phyloP scores from a whole-genome alignment of 2,329 filamentous ascomycete genomes.

The Gnomoniopsis sp. region DNA sequence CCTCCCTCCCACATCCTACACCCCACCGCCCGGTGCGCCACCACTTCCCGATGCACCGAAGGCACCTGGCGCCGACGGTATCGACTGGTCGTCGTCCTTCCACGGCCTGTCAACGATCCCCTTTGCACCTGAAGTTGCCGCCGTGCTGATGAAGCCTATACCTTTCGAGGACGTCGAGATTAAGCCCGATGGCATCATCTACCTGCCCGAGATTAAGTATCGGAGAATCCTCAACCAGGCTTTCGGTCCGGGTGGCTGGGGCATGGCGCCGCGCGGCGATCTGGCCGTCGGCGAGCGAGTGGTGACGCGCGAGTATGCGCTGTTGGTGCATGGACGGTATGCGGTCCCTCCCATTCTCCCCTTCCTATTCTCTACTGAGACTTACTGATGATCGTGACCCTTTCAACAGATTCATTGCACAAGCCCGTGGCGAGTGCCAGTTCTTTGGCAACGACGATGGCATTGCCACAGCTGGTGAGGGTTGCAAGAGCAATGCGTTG shows the following conservation, averaged over 20 bases:
- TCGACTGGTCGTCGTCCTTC: slow-evolving; percentile 82
- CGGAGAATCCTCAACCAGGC: slow-evolving; percentile 82
- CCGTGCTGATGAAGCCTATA: slow-evolving; percentile 66
- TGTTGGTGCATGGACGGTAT: slow-evolving; percentile 84
- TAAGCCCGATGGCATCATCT: slow-evolving; percentile 95
- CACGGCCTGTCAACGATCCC: slow-evolving; percentile 70
- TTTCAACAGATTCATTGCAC: slow-evolving; percentile 74
- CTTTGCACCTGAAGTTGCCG: slow-evolving; percentile 67
- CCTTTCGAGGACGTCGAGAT: slow-evolving; percentile 81
- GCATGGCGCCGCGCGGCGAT: slow-evolving; percentile 82
- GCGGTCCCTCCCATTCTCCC: slow-evolving; percentile 28
- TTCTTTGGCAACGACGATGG: slow-evolving; percentile 81
- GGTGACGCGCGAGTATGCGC: slow-evolving; percentile 86
- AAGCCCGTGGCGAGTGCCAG: slow-evolving; percentile 90
- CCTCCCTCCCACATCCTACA: slow-evolving; percentile 7
- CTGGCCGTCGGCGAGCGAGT: slow-evolving; percentile 78
- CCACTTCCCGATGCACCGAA: slow-evolving; percentile 15
- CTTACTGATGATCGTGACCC: background rate
- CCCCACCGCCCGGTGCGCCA: background rate
- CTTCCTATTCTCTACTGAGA: background rate
- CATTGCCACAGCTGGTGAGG: slow-evolving; percentile 91
- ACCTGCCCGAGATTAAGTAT: slow-evolving; percentile 98
- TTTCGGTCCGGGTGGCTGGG: slow-evolving; percentile 96
- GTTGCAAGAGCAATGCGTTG: slow-evolving; percentile 94
- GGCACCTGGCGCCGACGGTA: slow-evolving; percentile 21